phyloP scores from a whole-genome alignment of 2,329 filamentous ascomycete species.

The Penicillium psychrosexuale region DNA sequence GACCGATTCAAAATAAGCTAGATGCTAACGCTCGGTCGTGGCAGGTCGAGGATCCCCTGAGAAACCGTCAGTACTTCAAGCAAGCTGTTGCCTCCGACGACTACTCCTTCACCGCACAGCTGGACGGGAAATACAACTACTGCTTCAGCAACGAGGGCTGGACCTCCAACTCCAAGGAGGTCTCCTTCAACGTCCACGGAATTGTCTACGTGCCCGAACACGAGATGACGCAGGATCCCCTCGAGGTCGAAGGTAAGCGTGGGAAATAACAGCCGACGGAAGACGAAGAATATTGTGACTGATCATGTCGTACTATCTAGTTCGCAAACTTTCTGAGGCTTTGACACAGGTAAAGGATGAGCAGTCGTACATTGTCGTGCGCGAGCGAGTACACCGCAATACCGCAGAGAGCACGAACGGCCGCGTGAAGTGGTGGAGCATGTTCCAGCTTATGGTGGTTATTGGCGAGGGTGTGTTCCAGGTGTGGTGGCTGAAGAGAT shows the following conservation, averaged over 20 bases:
- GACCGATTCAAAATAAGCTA: background rate
- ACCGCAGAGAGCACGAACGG: slow-evolving; percentile 98
- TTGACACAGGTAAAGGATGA: slow-evolving; percentile 94
- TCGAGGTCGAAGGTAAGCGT: slow-evolving; percentile 78
- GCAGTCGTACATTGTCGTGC: slow-evolving; percentile 92
- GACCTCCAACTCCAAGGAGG: slow-evolving; percentile 94
- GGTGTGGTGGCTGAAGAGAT: slow-evolving; percentile 98
- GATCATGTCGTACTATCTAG: slow-evolving; percentile 44
- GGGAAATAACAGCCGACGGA: background rate
- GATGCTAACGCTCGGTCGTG: slow-evolving; percentile 12
- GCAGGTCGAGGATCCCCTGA: slow-evolving; percentile 74
- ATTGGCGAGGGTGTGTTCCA: slow-evolving; percentile 94
- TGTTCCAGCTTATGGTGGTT: slow-evolving; percentile 88
- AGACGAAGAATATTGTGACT: background rate
- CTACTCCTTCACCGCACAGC: slow-evolving; percentile 79
- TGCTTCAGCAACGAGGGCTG: slow-evolving; percentile 99
- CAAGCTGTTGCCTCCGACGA: slow-evolving; percentile 83
- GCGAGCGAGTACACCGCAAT: slow-evolving; percentile 95
- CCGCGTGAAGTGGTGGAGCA: slow-evolving; percentile 99
- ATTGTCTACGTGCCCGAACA: slow-evolving; percentile 94
- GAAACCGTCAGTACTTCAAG: slow-evolving; percentile 74
- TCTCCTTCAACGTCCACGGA: slow-evolving; percentile 98
- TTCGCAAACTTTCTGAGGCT: slow-evolving; percentile 78
- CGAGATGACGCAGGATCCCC: slow-evolving; percentile 78
- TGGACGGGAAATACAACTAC: slow-evolving; percentile 89